Evolutionary conservation across 148 eudicot genomes (phyloP).

Genomic region (Amaranthus hypochondriacus): DNA sequence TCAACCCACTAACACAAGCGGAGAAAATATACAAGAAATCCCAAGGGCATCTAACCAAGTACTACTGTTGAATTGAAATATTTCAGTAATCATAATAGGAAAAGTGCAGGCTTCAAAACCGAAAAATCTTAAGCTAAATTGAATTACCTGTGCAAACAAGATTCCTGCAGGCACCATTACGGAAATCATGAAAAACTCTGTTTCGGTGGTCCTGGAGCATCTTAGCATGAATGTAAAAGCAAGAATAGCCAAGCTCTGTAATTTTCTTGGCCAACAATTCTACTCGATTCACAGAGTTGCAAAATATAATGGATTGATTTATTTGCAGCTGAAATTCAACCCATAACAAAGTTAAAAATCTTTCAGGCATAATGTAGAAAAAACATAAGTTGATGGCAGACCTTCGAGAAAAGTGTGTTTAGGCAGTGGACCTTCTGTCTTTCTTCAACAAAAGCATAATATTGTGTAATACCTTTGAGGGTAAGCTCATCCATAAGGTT

Average conservation of each 20-base stretch:
- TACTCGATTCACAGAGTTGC: conserved; percentile 92
- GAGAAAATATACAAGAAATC: background rate
- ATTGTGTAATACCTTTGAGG: conserved; percentile 83
- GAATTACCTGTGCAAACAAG: conserved; percentile 87
- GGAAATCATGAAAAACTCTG: conserved; percentile 91
- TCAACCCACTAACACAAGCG: background rate
- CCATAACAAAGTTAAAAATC: conserved; percentile 15
- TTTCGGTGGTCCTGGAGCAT: conserved; percentile 95
- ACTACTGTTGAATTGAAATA: background rate
- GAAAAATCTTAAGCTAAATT: background rate
- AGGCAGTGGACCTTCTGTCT: conserved; percentile 89
- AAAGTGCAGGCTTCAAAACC: background rate
- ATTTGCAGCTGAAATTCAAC: conserved; percentile 72
- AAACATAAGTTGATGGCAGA: conserved; percentile 26
- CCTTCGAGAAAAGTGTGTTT: conserved; percentile 91
- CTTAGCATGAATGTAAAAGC: conserved; percentile 95
- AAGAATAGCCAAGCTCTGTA: conserved; percentile 90
- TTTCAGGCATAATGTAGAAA: conserved; percentile 4
- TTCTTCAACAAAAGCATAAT: conserved; percentile 89
- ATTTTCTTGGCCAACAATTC: conserved; percentile 87
- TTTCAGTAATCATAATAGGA: background rate
- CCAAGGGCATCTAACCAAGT: background rate
- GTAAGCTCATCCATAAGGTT: conserved; percentile 95
- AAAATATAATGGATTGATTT: conserved; percentile 87
- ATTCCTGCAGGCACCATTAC: conserved; percentile 92